Evolutionary conservation across 78 protist species (phyloP).

Genomic region (Guillardia theta): DNA sequence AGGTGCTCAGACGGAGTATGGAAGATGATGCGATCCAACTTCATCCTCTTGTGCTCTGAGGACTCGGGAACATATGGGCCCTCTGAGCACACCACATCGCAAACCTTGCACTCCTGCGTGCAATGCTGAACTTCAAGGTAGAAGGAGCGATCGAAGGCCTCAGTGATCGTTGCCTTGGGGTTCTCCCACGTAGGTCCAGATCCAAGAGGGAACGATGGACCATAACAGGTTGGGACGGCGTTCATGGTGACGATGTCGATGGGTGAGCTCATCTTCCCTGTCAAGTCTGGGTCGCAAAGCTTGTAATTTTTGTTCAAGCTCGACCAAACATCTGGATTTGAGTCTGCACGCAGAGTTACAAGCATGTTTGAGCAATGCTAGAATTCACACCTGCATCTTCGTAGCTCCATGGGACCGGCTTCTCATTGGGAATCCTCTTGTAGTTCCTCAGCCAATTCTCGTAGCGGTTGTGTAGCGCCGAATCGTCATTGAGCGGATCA

Average conservation of each 20-base stretch:
- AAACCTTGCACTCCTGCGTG: slow-evolving; percentile 7
- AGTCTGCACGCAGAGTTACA: too few relatives aligned
- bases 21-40: not conserved
- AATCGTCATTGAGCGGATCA: not conserved
- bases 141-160: not conserved
- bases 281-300: not conserved
- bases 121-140: not conserved
- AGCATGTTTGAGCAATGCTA: too few relatives aligned
- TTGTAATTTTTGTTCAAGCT: not conserved
- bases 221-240: not conserved
- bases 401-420: not conserved
- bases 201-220: not conserved
- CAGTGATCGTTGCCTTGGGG: not conserved
- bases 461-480: not conserved
- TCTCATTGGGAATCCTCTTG: not conserved
- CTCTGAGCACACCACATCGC: not conserved
- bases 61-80: not conserved
- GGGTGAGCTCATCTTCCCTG: not conserved
- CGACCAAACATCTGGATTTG: not conserved
- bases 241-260: not conserved
- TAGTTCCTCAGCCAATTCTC: not conserved
- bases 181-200: not conserved
- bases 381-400: too few relatives aligned
- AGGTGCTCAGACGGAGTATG: slow-evolving; percentile 13
- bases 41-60: not conserved